A percentile compares a stretch with the other conserved stretches of the same genome.
These are phyloP conservation scores for Populus davidiana DNA, from an alignment of 345 rosid genomes.

Conservation along the genomic window DNA sequence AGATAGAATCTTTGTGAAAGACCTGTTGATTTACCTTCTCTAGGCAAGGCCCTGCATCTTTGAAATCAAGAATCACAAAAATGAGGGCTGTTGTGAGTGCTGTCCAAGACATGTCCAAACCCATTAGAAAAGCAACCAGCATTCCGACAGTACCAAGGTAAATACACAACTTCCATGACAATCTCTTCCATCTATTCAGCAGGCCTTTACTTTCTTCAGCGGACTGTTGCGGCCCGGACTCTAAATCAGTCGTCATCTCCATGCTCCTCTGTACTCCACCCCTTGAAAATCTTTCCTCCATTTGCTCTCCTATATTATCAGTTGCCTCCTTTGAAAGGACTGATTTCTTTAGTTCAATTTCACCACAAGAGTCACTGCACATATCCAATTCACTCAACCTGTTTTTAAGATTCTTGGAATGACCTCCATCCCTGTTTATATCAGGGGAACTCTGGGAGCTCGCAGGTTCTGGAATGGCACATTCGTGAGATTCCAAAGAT, in stretches of 20 bases:
- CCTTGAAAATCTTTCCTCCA: conserved; percentile 4
- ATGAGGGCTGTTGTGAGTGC: too few relatives aligned
- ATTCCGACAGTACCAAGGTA: conserved; percentile 75
- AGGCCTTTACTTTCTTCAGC: too few relatives aligned
- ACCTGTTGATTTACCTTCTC: too few relatives aligned
- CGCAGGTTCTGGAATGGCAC: too few relatives aligned
- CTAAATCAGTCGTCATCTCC: too few relatives aligned
- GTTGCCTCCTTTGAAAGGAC: conserved; percentile 31
- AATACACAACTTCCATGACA: conserved; percentile 57
- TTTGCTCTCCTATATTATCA: conserved; percentile 22
- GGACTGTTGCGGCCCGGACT: background rate
- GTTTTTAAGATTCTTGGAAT: conserved; percentile 44
- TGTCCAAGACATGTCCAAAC: too few relatives aligned
- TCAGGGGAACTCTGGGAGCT: conserved; percentile 19
- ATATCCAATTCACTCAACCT: conserved; percentile 45
- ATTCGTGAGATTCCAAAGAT: too few relatives aligned
- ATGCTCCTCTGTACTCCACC: too few relatives aligned
- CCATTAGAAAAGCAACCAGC: conserved; percentile 41
- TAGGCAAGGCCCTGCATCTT: too few relatives aligned
- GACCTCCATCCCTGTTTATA: conserved; percentile 8
- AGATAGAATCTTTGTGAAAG: too few relatives aligned
- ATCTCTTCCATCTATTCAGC: conserved; percentile 39
- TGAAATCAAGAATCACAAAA: too few relatives aligned
- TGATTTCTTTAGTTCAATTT: conserved; percentile 33
- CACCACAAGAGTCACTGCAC: conserved; percentile 4